A percentile compares a stretch with the other conserved stretches of the same genome.
Conservation (phyloP, 768 basidiomycete genomes). For the Tylopilus felleus region DNA sequence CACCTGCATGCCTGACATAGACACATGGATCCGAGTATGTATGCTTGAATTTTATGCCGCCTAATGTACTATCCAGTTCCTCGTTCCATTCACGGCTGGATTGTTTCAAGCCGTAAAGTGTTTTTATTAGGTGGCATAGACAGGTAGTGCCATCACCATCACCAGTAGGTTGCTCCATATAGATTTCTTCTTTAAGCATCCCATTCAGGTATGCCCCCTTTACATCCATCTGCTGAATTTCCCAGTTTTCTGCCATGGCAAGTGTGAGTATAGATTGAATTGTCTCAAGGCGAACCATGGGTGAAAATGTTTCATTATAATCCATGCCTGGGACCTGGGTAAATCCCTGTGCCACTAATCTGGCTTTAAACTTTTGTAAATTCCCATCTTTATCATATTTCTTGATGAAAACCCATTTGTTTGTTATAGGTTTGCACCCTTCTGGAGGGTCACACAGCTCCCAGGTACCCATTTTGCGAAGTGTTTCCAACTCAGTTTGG, state of each 20-base stretch:
- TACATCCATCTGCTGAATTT: constrained; percentile 4
- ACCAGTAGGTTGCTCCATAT: background rate
- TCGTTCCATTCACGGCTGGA: background rate
- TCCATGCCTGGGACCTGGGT: background rate
- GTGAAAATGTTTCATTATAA: background rate
- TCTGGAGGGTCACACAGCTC: constrained; percentile 23
- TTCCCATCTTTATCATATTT: constrained; percentile 1
- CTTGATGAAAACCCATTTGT: constrained; percentile 29
- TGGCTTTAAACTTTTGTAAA: background rate
- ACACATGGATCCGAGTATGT: background rate
- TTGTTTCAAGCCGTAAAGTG: background rate
- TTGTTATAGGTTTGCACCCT: constrained; percentile 22
- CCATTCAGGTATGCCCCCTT: background rate
- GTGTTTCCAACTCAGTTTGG: background rate
- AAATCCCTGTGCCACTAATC: background rate
- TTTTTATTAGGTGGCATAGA: background rate
- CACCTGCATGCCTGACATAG: background rate
- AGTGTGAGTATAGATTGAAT: background rate
- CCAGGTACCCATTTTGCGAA: constrained; percentile 17
- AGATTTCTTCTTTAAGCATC: background rate
- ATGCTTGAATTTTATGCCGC: background rate
- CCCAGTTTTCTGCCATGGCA: background rate
- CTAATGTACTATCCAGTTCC: background rate
- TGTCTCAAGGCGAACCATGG: background rate
- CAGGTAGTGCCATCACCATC: background rate